Evolutionary conservation across 306 rosid species (phyloP).

Genomic region (Gillenia trifoliata): DNA sequence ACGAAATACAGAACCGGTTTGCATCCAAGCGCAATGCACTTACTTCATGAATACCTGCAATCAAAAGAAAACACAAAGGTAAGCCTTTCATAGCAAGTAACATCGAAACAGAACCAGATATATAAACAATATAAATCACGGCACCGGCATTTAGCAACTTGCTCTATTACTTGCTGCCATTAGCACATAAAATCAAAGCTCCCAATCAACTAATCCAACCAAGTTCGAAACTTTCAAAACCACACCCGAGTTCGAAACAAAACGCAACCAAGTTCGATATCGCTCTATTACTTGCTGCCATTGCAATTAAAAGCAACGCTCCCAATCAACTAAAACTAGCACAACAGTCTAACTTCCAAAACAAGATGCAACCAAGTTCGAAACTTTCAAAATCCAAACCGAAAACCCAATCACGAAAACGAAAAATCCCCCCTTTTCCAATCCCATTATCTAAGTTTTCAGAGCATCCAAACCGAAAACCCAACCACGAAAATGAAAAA

Average conservation of each 20-base stretch:
- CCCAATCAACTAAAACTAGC: neutral
- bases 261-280: neutral
- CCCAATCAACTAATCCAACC: neutral
- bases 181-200: neutral
- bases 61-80: conserved; percentile 13
- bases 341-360: neutral
- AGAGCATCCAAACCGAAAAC: too few relatives aligned
- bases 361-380: neutral
- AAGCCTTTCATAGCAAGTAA: conserved; percentile 10
- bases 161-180: neutral
- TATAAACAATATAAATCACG: neutral
- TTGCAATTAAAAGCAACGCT: neutral
- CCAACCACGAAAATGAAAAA: neutral
- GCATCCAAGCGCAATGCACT: conserved; percentile 37
- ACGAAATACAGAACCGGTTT: neutral
- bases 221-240: neutral
- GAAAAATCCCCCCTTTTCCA: neutral
- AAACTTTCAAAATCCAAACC: neutral
- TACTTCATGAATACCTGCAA: conserved; percentile 99
- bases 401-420: neutral
- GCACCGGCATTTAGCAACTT: neutral
- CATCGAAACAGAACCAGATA: neutral
- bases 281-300: neutral
- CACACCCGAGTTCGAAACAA: neutral
- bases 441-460: neutral